These are phyloP conservation scores for Echria macrotheca DNA, from an alignment of 495 filamentous ascomycete genomes.

Conservation along the genomic window DNA sequence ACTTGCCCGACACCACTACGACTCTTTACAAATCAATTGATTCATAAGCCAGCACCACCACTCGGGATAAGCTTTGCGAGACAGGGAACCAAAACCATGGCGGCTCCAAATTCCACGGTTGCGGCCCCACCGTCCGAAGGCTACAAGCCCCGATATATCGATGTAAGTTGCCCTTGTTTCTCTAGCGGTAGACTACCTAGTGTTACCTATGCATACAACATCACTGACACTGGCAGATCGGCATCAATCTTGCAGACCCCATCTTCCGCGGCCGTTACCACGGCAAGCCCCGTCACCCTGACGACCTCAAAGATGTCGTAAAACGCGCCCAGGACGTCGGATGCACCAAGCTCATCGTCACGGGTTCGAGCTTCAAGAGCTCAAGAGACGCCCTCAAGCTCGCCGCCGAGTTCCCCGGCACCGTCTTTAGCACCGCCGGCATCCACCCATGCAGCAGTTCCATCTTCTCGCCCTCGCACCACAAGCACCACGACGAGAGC, in stretches of 20 bases:
- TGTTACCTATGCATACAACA: too few species aligned
- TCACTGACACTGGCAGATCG: constrained; percentile 46
- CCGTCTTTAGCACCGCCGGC: constrained; percentile 82
- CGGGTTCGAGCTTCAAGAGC: constrained; percentile 80
- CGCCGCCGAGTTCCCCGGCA: constrained; percentile 65
- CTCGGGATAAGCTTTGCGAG: neutral
- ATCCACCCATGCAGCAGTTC: constrained; percentile 83
- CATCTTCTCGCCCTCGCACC: constrained; percentile 58
- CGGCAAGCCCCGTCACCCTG: constrained; percentile 71
- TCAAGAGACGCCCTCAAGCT: constrained; percentile 70
- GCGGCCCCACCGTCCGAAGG: constrained; percentile 5
- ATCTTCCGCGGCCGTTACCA: constrained; percentile 82
- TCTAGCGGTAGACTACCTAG: too few species aligned
- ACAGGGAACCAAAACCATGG: constrained; percentile 13
- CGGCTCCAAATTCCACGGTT: constrained; percentile 7
- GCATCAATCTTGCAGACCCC: constrained; percentile 89
- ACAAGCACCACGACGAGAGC: constrained; percentile 42
- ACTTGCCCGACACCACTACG: constrained; percentile 2
- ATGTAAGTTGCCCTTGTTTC: constrained; percentile 42
- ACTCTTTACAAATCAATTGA: constrained; percentile 9
- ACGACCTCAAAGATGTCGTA: constrained; percentile 73
- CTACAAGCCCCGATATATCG: constrained; percentile 51
- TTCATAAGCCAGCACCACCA: constrained; percentile 7
- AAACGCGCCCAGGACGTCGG: constrained; percentile 69
- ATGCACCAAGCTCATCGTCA: constrained; percentile 85